phyloP scores from a whole-genome alignment of 2,329 filamentous ascomycete species.

The Aspergillus sp. region DNA sequence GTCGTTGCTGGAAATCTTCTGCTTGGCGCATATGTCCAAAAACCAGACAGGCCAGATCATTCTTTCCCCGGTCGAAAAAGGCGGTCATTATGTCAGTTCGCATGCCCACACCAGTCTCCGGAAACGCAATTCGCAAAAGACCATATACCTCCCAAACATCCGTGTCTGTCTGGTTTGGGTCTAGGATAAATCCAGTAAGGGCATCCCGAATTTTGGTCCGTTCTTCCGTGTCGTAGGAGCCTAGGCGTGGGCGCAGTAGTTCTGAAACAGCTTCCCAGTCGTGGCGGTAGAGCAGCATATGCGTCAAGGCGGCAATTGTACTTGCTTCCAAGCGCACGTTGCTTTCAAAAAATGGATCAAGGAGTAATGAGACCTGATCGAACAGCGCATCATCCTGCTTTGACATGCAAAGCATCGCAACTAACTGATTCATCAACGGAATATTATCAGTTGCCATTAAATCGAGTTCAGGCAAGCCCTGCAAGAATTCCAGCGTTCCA shows the following conservation, averaged over 20 bases:
- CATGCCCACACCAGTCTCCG: constrained; percentile 58
- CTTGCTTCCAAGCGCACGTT: constrained; percentile 65
- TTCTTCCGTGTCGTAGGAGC: constrained; percentile 47
- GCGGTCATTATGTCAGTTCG: constrained; percentile 72
- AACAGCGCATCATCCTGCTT: constrained; percentile 55
- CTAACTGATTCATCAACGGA: constrained; percentile 64
- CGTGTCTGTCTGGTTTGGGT: constrained; percentile 56
- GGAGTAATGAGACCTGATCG: constrained; percentile 66
- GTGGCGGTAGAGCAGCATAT: constrained; percentile 68
- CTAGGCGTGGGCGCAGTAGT: constrained; percentile 65
- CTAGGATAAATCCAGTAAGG: constrained; percentile 64
- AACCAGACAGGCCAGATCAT: constrained; percentile 80
- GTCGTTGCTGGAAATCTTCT: constrained; percentile 57
- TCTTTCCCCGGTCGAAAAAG: constrained; percentile 72
- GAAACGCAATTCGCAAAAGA: constrained; percentile 54
- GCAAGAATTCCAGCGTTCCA: constrained; percentile 53
- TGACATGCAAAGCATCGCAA: constrained; percentile 62
- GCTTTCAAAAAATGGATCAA: constrained; percentile 67
- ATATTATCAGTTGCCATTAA: constrained; percentile 55
- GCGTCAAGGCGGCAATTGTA: constrained; percentile 69
- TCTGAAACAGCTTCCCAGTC: constrained; percentile 77
- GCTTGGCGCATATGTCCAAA: constrained; percentile 94
- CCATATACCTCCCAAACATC: constrained; percentile 59
- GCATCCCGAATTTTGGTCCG: constrained; percentile 61
- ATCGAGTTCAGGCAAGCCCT: constrained; percentile 48